These are phyloP conservation scores for Entomortierella beljakovae DNA, from an alignment of 192 early-diverging fungal genomes.

Conservation along the genomic window DNA sequence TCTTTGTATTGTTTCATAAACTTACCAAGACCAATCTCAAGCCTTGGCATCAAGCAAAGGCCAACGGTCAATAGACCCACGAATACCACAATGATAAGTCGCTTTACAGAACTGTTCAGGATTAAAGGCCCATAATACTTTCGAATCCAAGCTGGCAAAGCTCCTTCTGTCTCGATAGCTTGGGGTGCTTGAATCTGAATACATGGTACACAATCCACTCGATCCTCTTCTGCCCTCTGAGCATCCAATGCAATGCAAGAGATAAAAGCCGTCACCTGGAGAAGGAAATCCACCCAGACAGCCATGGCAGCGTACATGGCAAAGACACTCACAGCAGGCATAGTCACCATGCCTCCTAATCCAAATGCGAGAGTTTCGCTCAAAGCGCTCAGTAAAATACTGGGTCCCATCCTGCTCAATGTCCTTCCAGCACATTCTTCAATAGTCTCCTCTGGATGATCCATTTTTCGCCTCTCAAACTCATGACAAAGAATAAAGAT, in stretches of 20 bases:
- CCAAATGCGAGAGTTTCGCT: slow-evolving; percentile 75
- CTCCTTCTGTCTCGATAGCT: slow-evolving; percentile 59
- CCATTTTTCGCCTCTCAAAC: slow-evolving; percentile 60
- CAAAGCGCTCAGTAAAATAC: slow-evolving; percentile 67
- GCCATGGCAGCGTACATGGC: slow-evolving; percentile 74
- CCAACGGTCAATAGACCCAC: slow-evolving; percentile 62
- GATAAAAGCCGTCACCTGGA: slow-evolving; percentile 73
- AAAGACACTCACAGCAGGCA: slow-evolving; percentile 78
- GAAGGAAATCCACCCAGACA: slow-evolving; percentile 71
- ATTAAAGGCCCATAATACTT: slow-evolving; percentile 69
- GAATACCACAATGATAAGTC: slow-evolving; percentile 59
- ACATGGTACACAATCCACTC: slow-evolving; percentile 68
- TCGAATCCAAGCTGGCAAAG: slow-evolving; percentile 55
- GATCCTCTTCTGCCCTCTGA: slow-evolving; percentile 61
- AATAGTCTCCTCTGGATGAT: slow-evolving; percentile 59
- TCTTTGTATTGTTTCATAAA: slow-evolving; percentile 1
- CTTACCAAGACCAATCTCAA: slow-evolving; percentile 67
- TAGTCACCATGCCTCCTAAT: slow-evolving; percentile 69
- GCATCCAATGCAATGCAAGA: slow-evolving; percentile 70
- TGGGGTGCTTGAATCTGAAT: slow-evolving; percentile 59
- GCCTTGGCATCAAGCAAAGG: slow-evolving; percentile 57
- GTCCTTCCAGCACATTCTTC: slow-evolving; percentile 69
- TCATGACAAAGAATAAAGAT: slow-evolving; percentile 77
- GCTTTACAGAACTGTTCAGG: slow-evolving; percentile 56
- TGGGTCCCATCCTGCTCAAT: slow-evolving; percentile 70